Conservation (phyloP, 2,329 filamentous ascomycete genomes). For the Plenodomus biglobosus region DNA sequence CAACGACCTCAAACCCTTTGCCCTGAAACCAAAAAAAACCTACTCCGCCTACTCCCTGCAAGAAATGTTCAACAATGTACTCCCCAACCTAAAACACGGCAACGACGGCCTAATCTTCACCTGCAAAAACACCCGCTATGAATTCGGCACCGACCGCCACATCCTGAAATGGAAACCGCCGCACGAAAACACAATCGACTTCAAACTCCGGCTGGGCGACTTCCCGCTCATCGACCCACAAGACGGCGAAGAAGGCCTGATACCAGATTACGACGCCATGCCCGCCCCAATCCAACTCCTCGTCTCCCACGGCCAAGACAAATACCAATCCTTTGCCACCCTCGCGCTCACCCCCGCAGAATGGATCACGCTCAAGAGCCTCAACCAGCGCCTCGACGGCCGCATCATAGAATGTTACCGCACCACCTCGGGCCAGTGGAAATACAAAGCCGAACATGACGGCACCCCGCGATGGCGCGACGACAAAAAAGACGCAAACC, state of each 20-base stretch:
- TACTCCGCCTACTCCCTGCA: slow-evolving; percentile 80
- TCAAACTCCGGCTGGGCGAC: slow-evolving; percentile 70
- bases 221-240: slow-evolving; percentile 74
- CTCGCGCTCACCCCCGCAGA: slow-evolving; percentile 73
- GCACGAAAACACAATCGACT: slow-evolving; percentile 93
- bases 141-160: slow-evolving; percentile 85
- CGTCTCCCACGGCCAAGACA: slow-evolving; percentile 65
- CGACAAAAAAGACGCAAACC: slow-evolving; percentile 90
- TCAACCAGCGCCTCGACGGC: slow-evolving; percentile 77
- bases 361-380: slow-evolving; percentile 78
- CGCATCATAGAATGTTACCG: slow-evolving; percentile 88
- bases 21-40: slow-evolving; percentile 84
- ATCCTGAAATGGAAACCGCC: slow-evolving; percentile 99
- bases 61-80: slow-evolving; percentile 79
- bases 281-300: slow-evolving; percentile 70
- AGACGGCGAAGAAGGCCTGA: slow-evolving; percentile 65
- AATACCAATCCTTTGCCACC: slow-evolving; percentile 65
- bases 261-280: slow-evolving; percentile 75
- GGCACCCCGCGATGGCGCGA: slow-evolving; percentile 77
- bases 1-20: slow-evolving; percentile 63
- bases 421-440: slow-evolving; percentile 75
- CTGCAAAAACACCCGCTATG: slow-evolving; percentile 84
- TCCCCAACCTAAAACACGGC: slow-evolving; percentile 83
- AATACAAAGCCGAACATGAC: slow-evolving; percentile 60
- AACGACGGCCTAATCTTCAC: slow-evolving; percentile 98